Evolutionary conservation across 108 stramenopile species (phyloP), one percentile per base, ranked within the genome.

Genomic region (Stephanodiscus triporus): DNA sequence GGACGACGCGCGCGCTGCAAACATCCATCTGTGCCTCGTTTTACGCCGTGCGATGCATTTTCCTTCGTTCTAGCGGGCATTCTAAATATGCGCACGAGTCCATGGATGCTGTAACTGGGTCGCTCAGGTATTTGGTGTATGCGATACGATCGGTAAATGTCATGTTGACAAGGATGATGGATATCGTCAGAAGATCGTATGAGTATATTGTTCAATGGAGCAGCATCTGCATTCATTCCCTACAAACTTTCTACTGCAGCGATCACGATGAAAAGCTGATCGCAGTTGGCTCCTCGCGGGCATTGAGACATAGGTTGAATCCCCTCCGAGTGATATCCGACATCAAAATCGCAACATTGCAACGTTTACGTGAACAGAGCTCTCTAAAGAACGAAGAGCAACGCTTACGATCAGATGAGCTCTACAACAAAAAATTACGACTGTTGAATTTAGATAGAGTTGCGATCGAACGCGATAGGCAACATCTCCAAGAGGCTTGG

Each of bases 121-220:
- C 80, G 0, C 58, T 81, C 24, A 69, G 74, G 19, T 81, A 81
- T 56, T 65, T 63, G 14, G 64, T 81, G 19, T 81, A 72, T 68
- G 23, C 58, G 30, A 24, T 67, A 32, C 26, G 80, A 68, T 70
- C 80, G 1, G 24, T 67, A 23, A 70, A 75, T 37, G 65, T 75
- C 13, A 2, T 81, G n/a, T 62, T 58, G 80, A 22, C 45, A 11
- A 64, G 66, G 36, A 22, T 62, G 6, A 29, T 75, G 24, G 45
- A 50, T 62, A 36, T 32, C 7, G 17, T 67, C 16, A 45, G 40
- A 34, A 54, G 13, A 58, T 32, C 43, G 13, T 11, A 32, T 17
- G 38, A 27, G 68, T 26, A 10, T 48, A 64, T 59, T 36, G 22
- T n/a, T 24, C 20, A 36, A 63, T 45, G 8, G 68, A 36, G 7